These are phyloP conservation scores for Acidomyces sp. DNA, from an alignment of 495 filamentous ascomycete species.

Conservation along the genomic window DNA sequence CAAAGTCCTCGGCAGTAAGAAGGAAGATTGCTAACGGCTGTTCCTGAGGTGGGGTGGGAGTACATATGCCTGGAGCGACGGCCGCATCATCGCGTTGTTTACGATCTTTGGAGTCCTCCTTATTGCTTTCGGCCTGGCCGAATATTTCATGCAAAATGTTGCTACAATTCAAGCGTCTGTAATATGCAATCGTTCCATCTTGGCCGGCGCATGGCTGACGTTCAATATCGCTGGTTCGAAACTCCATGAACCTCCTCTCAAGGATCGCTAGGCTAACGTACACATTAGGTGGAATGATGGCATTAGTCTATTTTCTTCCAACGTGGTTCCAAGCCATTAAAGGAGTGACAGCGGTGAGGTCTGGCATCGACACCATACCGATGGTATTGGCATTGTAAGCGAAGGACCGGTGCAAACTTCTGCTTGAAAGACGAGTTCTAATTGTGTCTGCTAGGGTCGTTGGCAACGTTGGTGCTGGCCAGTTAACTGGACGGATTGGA, in stretches of 20 bases:
- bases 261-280: too few species aligned
- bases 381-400: conserved; percentile 47
- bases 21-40: too few species aligned
- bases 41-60: conserved; percentile 84
- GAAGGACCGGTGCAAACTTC: conserved; percentile 28
- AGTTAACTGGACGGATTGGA: conserved; percentile 45
- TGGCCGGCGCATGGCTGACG: conserved; percentile 41
- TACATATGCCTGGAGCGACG: conserved; percentile 51
- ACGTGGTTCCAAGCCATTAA: conserved; percentile 88
- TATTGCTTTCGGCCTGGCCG: conserved; percentile 46
- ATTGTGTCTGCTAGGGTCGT: too few species aligned
- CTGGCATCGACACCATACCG: conserved; percentile 67
- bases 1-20: too few species aligned
- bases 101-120: conserved; percentile 57
- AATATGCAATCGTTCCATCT: conserved; percentile 58
- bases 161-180: conserved; percentile 68
- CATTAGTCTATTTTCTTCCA: conserved; percentile 43
- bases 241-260: too few species aligned
- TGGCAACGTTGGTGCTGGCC: conserved; percentile 47
- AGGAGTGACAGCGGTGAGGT: conserved; percentile 49
- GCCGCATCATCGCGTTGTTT: conserved; percentile 58
- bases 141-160: conserved; percentile 53
- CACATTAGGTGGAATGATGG: not conserved
- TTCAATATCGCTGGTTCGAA: too few species aligned
- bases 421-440: too few species aligned